Evolutionary conservation across 2,329 filamentous ascomycete genomes (phyloP).

Genomic region (Dactylellina sp.): DNA sequence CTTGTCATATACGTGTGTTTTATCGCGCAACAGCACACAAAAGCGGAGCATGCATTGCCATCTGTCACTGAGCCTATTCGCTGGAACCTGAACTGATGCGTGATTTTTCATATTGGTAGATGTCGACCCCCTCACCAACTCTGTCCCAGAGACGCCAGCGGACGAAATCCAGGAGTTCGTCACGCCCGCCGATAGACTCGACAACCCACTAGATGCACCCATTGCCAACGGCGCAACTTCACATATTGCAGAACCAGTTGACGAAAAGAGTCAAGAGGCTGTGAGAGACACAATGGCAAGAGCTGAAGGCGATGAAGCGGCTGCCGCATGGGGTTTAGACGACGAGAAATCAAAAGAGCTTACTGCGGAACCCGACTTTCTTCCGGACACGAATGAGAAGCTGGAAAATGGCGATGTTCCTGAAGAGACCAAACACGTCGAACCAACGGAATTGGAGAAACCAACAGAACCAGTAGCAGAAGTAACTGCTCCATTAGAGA

Average conservation of each 20-base stretch:
- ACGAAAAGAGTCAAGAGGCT: conserved; percentile 28
- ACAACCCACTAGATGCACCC: conserved; percentile 47
- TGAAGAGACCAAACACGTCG: conserved; percentile 10
- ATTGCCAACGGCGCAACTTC: conserved; percentile 44
- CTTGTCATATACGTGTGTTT: conserved; percentile 13
- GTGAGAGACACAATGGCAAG: conserved; percentile 41
- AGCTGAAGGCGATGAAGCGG: conserved; percentile 50
- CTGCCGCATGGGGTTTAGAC: conserved; percentile 43
- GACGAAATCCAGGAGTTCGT: conserved; percentile 43
- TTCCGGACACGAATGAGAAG: conserved; percentile 44
- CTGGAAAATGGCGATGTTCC: conserved; percentile 35
- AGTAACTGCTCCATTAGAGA: conserved; percentile 7
- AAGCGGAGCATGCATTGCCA: conserved; percentile 51
- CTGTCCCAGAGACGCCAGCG: conserved; percentile 40
- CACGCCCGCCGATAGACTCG: conserved; percentile 52
- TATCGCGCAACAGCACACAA: conserved; percentile 23
- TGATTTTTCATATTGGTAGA: conserved; percentile 39
- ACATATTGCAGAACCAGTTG: conserved; percentile 19
- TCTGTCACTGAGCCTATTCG: conserved; percentile 47
- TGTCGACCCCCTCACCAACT: conserved; percentile 43
- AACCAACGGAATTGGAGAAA: conserved; percentile 4
- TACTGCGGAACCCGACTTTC: conserved; percentile 37
- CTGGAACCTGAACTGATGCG: conserved; percentile 44
- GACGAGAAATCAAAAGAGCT: conserved; percentile 42
- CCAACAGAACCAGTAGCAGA: conserved; percentile 14